Percentiles rank a stretch among this genome's conserved stretches.
phyloP scores from a whole-genome alignment of 2,329 filamentous ascomycete species.

The Herpotrichia juniperi region DNA sequence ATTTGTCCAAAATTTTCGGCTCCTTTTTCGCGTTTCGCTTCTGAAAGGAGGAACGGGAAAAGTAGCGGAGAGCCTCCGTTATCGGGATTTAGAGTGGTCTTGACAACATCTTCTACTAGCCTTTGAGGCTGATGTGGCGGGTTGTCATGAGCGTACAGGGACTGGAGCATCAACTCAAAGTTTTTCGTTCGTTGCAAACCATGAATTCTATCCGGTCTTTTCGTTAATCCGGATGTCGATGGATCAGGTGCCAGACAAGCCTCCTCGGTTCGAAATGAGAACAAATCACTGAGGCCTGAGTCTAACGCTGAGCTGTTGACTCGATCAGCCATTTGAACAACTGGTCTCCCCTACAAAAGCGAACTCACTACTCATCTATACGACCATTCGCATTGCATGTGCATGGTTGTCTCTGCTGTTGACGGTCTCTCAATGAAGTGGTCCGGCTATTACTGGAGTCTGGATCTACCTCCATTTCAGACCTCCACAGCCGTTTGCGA shows the following conservation, averaged over 20 bases:
- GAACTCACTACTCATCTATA: constrained; percentile 11
- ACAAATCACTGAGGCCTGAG: constrained; percentile 16
- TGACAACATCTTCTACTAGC: constrained; percentile 11
- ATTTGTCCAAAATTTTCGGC: constrained; percentile 19
- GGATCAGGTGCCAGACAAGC: constrained; percentile 5
- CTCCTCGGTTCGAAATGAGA: constrained; percentile 15
- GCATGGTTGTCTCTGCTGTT: constrained; percentile 15
- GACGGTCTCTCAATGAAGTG: constrained; percentile 12
- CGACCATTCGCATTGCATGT: constrained; percentile 13
- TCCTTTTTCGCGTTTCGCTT: constrained; percentile 23
- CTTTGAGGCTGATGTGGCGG: neutral
- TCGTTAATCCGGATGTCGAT: neutral
- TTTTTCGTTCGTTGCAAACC: constrained; percentile 16
- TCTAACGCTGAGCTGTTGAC: constrained; percentile 4
- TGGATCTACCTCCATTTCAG: constrained; percentile 12
- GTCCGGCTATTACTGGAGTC: constrained; percentile 14
- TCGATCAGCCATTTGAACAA: constrained; percentile 3
- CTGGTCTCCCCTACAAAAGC: too few species aligned
- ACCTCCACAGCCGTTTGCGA: constrained; percentile 19
- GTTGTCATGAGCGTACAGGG: constrained; percentile 11
- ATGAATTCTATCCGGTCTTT: constrained; percentile 20
- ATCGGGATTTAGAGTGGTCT: constrained; percentile 17
- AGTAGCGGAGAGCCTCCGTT: constrained; percentile 14
- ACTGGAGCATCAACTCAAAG: constrained; percentile 11
- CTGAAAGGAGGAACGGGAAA: constrained; percentile 26